phyloP scores from a whole-genome alignment of 2,329 filamentous ascomycete genomes.

The Penicillium sp. region DNA sequence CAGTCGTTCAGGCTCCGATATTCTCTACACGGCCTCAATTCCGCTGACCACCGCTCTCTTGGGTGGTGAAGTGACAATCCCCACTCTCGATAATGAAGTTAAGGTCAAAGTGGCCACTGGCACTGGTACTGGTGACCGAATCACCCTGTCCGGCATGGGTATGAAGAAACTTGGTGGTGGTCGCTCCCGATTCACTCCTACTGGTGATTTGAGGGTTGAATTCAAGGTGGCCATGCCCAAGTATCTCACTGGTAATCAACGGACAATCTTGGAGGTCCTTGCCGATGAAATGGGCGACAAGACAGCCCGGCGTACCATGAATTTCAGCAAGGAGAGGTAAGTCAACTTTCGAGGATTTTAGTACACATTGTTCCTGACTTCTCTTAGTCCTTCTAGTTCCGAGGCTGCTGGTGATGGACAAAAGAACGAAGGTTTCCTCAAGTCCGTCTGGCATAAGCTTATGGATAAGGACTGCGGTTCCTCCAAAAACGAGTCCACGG shows the following conservation, averaged over 20 bases:
- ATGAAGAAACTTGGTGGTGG: constrained; percentile 73
- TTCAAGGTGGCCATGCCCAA: constrained; percentile 96
- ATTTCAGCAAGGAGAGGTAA: constrained; percentile 57
- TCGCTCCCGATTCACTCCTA: constrained; percentile 50
- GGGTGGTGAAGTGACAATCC: constrained; percentile 81
- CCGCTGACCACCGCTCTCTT: constrained; percentile 89
- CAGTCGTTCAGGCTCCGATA: constrained; percentile 77
- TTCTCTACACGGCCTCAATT: constrained; percentile 85
- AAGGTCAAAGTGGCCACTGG: constrained; percentile 87
- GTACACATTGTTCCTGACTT: no score
- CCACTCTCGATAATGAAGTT: constrained; percentile 83
- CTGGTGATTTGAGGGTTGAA: constrained; percentile 84
- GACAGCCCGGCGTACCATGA: constrained; percentile 88
- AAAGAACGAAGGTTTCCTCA: constrained; percentile 83
- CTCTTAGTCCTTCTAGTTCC: constrained; percentile 15
- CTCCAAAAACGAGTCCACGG: constrained; percentile 19
- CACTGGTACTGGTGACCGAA: constrained; percentile 84
- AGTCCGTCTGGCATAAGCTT: constrained; percentile 85
- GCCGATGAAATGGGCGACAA: constrained; percentile 95
- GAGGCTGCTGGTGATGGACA: constrained; percentile 46
- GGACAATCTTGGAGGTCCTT: constrained; percentile 89
- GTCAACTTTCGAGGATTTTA: constrained; percentile 18
- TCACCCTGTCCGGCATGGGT: constrained; percentile 83
- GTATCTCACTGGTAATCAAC: constrained; percentile 83
- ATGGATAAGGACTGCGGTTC: constrained; percentile 54